Percentiles rank a stretch among this genome's conserved stretches.
Conservation (phyloP, 345 rosid species). For the Sonneratia alba region DNA sequence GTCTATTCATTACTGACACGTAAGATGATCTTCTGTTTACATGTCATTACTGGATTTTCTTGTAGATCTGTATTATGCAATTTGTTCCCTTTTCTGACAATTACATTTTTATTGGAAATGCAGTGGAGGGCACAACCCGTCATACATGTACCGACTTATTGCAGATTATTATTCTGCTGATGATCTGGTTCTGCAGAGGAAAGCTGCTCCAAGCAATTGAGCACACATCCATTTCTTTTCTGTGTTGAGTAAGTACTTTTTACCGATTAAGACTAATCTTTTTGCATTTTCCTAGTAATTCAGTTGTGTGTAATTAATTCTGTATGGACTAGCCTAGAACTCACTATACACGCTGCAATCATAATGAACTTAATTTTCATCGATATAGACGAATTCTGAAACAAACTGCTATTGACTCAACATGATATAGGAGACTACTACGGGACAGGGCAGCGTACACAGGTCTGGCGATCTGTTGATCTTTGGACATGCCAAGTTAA, state of each 20-base stretch:
- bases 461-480: neutral
- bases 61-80: neutral
- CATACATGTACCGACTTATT: slow-evolving; percentile 90
- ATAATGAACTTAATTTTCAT: too few species aligned
- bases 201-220: slow-evolving; percentile 28
- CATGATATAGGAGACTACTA: neutral
- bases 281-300: neutral
- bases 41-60: neutral
- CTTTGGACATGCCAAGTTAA: neutral
- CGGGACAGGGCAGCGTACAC: neutral
- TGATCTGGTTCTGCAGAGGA: slow-evolving; percentile 71
- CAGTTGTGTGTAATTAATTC: too few species aligned
- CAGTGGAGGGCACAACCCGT: slow-evolving; percentile 99
- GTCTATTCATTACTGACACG: slow-evolving; percentile 95
- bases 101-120: slow-evolving; percentile 10
- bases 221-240: neutral
- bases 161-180: slow-evolving; percentile 97
- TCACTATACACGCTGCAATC: too few species aligned
- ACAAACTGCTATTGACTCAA: neutral
- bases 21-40: slow-evolving; percentile 17
- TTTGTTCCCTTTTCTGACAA: neutral
- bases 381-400: neutral
- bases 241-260: slow-evolving; percentile 10
- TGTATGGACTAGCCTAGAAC: too few species aligned
- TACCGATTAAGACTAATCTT: neutral